phyloP scores from a whole-genome alignment of 345 rosid species.

The Laguncularia racemosa region DNA sequence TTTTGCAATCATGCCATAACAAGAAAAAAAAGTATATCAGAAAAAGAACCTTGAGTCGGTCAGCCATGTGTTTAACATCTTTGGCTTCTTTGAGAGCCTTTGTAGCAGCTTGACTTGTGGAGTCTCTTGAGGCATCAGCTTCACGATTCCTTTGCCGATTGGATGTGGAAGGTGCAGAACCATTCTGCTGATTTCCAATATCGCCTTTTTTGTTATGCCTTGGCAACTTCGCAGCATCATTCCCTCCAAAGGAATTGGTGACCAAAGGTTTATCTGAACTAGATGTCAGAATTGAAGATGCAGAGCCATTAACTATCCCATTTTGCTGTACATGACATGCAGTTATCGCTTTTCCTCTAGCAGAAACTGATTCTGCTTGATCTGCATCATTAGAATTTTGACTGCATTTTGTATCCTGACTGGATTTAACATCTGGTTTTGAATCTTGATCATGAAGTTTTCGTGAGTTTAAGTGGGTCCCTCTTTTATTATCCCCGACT shows the following conservation, averaged over 20 bases:
- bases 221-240: conserved; percentile 29
- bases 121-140: conserved; percentile 59
- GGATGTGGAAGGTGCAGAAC: conserved; percentile 36
- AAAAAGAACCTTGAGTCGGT: conserved; percentile 71
- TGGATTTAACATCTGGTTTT: conserved; percentile 27
- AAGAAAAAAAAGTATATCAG: conserved; percentile 6
- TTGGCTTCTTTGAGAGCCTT: conserved; percentile 86
- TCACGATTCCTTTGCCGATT: conserved; percentile 49
- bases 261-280: too few relatives aligned
- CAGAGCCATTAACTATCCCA: conserved; percentile 11
- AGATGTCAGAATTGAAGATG: too few relatives aligned
- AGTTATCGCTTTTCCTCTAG: conserved; percentile 30
- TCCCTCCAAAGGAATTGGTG: conserved; percentile 13
- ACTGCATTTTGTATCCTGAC: conserved; percentile 25
- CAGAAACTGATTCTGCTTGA: conserved; percentile 30
- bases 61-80: conserved; percentile 90
- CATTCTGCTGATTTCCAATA: conserved; percentile 38
- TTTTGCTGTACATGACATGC: conserved; percentile 30
- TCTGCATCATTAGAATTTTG: conserved; percentile 31
- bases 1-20: background rate
- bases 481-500: conserved; percentile 34
- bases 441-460: conserved; percentile 32
- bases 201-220: conserved; percentile 36
- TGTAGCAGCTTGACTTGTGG: conserved; percentile 51
- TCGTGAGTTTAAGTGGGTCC: conserved; percentile 16